These are phyloP conservation scores for Apiospora rasikravindrae DNA, from an alignment of 2,329 filamentous ascomycete genomes.

Conservation along the genomic window DNA sequence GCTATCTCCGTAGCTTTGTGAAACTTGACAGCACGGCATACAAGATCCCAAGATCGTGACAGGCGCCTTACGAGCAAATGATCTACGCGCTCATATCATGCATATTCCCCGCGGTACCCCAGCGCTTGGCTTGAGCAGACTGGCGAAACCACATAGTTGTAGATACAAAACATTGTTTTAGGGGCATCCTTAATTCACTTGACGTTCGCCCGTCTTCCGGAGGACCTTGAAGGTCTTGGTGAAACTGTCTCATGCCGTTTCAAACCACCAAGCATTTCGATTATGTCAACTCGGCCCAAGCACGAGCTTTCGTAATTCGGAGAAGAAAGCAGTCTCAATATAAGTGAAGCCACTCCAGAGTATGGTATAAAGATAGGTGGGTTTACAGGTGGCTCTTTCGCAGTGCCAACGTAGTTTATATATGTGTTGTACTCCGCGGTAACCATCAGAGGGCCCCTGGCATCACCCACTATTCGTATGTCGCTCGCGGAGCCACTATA, in stretches of 20 bases:
- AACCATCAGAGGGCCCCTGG: neutral
- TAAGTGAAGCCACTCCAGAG: neutral
- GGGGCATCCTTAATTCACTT: neutral
- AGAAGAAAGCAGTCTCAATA: neutral
- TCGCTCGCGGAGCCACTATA: neutral
- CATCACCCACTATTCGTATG: neutral
- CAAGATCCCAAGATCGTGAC: neutral
- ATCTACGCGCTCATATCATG: neutral
- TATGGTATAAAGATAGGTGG: neutral
- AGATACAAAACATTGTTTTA: neutral
- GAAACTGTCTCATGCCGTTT: conserved; percentile 10
- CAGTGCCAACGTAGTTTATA: neutral
- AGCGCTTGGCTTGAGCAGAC: neutral
- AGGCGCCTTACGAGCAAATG: neutral
- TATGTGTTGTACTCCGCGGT: neutral
- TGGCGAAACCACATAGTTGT: neutral
- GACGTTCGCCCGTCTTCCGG: neutral
- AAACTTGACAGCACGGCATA: neutral
- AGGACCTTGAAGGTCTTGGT: neutral
- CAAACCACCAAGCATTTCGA: neutral
- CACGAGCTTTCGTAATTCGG: neutral
- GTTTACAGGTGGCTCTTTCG: neutral
- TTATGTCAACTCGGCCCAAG: neutral
- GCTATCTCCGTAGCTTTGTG: neutral
- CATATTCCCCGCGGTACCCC: neutral